A percentile compares a stretch with the other conserved stretches of the same genome.
These are phyloP conservation scores for Lentinula detonsa DNA, from an alignment of 768 basidiomycete species.

Conservation along the genomic window DNA sequence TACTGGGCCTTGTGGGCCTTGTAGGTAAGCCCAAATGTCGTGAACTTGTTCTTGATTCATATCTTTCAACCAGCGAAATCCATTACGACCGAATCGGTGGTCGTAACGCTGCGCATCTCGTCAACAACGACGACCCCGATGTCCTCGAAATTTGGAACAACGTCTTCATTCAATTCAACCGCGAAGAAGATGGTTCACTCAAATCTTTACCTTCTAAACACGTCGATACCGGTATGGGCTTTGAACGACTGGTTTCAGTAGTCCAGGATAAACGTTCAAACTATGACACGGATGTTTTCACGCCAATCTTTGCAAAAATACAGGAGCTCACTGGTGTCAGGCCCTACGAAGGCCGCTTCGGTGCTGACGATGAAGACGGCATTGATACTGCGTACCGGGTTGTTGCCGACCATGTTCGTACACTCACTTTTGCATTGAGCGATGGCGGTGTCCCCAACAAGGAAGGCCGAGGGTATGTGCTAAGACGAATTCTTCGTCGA, in stretches of 20 bases:
- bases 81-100: slow-evolving; percentile 98
- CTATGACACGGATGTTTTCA: slow-evolving; percentile 96
- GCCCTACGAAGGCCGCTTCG: slow-evolving; percentile 86
- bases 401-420: slow-evolving; percentile 93
- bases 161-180: slow-evolving; percentile 98
- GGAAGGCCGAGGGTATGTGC: slow-evolving; percentile 95
- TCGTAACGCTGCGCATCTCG: slow-evolving; percentile 88
- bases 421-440: slow-evolving; percentile 90
- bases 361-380: slow-evolving; percentile 90
- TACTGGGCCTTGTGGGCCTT: slow-evolving; percentile 96
- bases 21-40: slow-evolving; percentile 48
- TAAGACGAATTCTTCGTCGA: slow-evolving; percentile 86
- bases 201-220: slow-evolving; percentile 84
- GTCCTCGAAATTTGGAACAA: slow-evolving; percentile 99
- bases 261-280: slow-evolving; percentile 90
- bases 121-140: slow-evolving; percentile 94
- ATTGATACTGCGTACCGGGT: slow-evolving; percentile 98
- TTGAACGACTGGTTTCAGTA: slow-evolving; percentile 93
- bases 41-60: background rate
- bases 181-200: slow-evolving; percentile 83
- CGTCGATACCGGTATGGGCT: slow-evolving; percentile 99
- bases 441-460: slow-evolving; percentile 97
- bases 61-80: slow-evolving; percentile 60
- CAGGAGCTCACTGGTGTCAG: slow-evolving; percentile 86
- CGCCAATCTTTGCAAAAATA: slow-evolving; percentile 82